A percentile compares a stretch with the other conserved stretches of the same genome.
Conservation (phyloP, 2,329 filamentous ascomycete species). For the Hymenoscyphus fructigenus region DNA sequence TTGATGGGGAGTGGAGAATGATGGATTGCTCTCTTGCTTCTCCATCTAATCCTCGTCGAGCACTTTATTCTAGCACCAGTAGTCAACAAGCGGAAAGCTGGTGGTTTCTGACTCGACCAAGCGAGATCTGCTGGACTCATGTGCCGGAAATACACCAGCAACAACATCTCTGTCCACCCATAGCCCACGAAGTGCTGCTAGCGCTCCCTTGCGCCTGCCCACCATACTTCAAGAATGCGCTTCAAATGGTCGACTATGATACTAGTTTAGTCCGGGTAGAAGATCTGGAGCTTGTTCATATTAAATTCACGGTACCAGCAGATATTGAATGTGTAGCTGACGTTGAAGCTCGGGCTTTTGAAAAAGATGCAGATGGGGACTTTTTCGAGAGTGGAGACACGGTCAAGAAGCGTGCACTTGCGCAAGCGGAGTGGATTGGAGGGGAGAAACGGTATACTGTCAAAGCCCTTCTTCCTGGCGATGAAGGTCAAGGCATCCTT, state of each 20-base stretch:
- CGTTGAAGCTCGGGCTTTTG: conserved; percentile 80
- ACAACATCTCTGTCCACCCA: conserved; percentile 88
- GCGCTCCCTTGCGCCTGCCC: conserved; percentile 85
- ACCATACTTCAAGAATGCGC: conserved; percentile 77
- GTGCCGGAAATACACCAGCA: conserved; percentile 83
- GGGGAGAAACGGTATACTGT: conserved; percentile 89
- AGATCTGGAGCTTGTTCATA: conserved; percentile 87
- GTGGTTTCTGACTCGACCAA: conserved; percentile 90
- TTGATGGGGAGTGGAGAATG: conserved; percentile 94
- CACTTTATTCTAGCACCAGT: conserved; percentile 71
- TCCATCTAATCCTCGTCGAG: conserved; percentile 81
- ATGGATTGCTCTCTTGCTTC: conserved; percentile 92
- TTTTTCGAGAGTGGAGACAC: conserved; percentile 89
- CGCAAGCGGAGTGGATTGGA: conserved; percentile 87
- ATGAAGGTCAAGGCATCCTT: conserved; percentile 83
- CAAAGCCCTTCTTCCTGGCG: conserved; percentile 87
- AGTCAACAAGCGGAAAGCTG: conserved; percentile 75
- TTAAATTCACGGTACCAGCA: conserved; percentile 82
- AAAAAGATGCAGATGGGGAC: conserved; percentile 84
- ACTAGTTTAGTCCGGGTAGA: conserved; percentile 84
- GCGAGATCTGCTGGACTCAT: conserved; percentile 93
- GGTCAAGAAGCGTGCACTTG: conserved; percentile 79
- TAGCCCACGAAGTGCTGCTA: conserved; percentile 81
- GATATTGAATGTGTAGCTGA: conserved; percentile 93
- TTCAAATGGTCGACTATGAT: conserved; percentile 86